Evolutionary conservation across 139 green algal genomes (phyloP).

Genomic region (Coccomyxa sp.): DNA sequence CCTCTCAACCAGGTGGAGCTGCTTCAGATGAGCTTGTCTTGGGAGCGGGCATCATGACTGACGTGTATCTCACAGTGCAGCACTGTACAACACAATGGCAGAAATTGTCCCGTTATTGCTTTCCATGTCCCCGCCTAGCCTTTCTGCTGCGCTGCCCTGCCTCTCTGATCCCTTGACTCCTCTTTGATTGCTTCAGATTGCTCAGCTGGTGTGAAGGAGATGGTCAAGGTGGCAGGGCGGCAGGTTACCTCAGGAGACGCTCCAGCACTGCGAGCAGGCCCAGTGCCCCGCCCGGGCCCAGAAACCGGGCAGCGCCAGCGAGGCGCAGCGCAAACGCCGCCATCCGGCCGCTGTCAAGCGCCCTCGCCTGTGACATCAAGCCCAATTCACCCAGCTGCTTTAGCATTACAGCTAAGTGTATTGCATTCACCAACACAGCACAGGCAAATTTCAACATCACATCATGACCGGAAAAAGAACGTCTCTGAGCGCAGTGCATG

Average conservation of each 20-base stretch:
- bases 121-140: neutral
- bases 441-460: too few species aligned
- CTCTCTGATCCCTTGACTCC: too few species aligned
- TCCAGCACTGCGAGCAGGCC: constrained; percentile 40
- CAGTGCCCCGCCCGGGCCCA: constrained; percentile 23
- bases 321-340: constrained; percentile 48
- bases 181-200: neutral
- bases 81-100: neutral
- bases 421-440: neutral
- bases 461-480: neutral
- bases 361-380: constrained; percentile 29
- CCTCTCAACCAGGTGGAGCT: neutral
- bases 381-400: constrained; percentile 1
- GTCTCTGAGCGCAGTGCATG: neutral
- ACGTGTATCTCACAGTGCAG: neutral
- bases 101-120: neutral
- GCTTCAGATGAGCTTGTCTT: neutral
- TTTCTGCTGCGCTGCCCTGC: neutral
- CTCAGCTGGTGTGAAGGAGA: neutral
- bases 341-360: constrained; percentile 44
- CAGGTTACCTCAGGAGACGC: constrained; percentile 25
- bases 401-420: neutral
- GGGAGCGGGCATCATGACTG: neutral
- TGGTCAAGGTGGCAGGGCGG: neutral
- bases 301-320: constrained; percentile 14